These are phyloP conservation scores for Magnusiomyces paraingens DNA, from an alignment of 1,139 yeast species.

Conservation along the genomic window DNA sequence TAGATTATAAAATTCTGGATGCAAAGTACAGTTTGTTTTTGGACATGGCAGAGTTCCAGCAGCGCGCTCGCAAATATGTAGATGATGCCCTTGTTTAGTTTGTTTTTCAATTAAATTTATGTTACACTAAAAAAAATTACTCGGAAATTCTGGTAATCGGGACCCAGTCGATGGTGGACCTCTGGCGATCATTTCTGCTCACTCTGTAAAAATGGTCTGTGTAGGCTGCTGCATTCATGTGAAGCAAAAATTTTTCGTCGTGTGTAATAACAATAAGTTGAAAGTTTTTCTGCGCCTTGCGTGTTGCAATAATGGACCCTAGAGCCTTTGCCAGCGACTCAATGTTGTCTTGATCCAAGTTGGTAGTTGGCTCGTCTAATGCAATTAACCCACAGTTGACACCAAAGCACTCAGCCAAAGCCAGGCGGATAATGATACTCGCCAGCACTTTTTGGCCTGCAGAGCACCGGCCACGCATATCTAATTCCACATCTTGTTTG, in stretches of 20 bases:
- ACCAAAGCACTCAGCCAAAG: conserved; percentile 94
- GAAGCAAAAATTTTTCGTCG: conserved; percentile 82
- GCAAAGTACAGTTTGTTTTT: conserved; percentile 79
- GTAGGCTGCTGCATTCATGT: conserved; percentile 78
- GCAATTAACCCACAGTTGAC: conserved; percentile 92
- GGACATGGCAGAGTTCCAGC: conserved; percentile 81
- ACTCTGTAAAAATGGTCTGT: conserved; percentile 87
- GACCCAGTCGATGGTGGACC: conserved; percentile 55
- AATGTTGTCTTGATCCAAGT: conserved; percentile 82
- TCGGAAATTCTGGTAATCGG: conserved; percentile 28
- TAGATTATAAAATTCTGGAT: conserved; percentile 56
- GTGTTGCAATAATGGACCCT: conserved; percentile 63
- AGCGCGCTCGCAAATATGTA: conserved; percentile 63
- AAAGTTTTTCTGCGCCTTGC: conserved; percentile 78
- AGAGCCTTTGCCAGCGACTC: conserved; percentile 82
- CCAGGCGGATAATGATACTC: conserved; percentile 81
- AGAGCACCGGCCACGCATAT: conserved; percentile 97
- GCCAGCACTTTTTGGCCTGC: conserved; percentile 98
- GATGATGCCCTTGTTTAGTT: conserved; percentile 35
- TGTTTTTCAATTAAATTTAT: too few species aligned
- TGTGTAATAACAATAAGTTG: conserved; percentile 94
- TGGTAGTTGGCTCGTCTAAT: conserved; percentile 96
- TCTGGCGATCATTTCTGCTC: conserved; percentile 71
- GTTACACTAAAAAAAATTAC: conserved; percentile 19
- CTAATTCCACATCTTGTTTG: conserved; percentile 84